phyloP scores from a whole-genome alignment of 2,329 filamentous ascomycete species.

The Sporothrix euskadiensis region DNA sequence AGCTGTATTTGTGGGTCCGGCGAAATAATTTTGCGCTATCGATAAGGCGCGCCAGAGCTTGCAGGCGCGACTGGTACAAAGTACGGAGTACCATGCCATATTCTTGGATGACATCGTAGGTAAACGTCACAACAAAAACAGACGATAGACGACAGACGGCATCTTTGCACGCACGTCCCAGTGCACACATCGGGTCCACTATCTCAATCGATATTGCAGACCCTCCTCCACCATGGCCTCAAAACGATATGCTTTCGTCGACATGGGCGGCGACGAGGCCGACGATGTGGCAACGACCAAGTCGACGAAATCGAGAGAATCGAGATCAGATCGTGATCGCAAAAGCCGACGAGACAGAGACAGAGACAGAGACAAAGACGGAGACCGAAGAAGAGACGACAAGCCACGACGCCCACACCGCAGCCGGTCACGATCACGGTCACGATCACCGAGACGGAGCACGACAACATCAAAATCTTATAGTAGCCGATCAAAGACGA shows the following conservation, averaged over 20 bases:
- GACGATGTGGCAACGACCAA: slow-evolving; percentile 27
- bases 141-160: background rate
- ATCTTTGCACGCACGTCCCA: background rate
- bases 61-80: background rate
- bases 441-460: slow-evolving; percentile 34
- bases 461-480: slow-evolving; percentile 47
- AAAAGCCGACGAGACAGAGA: slow-evolving; percentile 47
- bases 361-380: slow-evolving; percentile 42
- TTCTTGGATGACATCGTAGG: background rate
- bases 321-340: slow-evolving; percentile 40
- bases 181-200: background rate
- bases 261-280: slow-evolving; percentile 64
- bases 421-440: slow-evolving; percentile 34
- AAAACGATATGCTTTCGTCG: slow-evolving; percentile 66
- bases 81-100: no score
- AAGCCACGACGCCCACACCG: slow-evolving; percentile 30
- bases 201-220: background rate
- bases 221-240: slow-evolving; percentile 38
- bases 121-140: background rate
- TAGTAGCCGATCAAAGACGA: slow-evolving; percentile 41
- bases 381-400: slow-evolving; percentile 41
- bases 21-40: slow-evolving; percentile 30
- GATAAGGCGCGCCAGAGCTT: slow-evolving; percentile 23
- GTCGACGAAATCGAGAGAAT: background rate
- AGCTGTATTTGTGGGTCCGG: slow-evolving; percentile 18